phyloP scores from a whole-genome alignment of 2,329 filamentous ascomycete species.

The Exophiala dermatitidis region DNA sequence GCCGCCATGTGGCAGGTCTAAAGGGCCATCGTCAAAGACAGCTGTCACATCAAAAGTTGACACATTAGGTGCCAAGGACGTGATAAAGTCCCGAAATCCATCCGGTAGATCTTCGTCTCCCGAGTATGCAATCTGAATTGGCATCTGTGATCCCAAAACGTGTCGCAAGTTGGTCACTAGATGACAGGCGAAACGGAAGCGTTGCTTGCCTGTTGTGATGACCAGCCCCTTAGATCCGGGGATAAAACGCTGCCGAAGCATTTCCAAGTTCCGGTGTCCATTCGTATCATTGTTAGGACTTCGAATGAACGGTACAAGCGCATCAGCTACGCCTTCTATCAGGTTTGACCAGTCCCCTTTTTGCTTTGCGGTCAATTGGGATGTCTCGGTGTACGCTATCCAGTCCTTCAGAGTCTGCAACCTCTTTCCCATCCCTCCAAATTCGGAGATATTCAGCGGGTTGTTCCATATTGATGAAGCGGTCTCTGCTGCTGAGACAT shows the following conservation, averaged over 20 bases:
- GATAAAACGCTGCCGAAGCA: conserved; percentile 1
- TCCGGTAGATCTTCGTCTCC: conserved; percentile 18
- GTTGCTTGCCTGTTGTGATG: conserved; percentile 13
- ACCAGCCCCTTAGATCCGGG: conserved; percentile 13
- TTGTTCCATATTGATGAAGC: background rate
- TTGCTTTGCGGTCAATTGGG: background rate
- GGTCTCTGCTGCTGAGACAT: conserved; percentile 2
- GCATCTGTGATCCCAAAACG: conserved; percentile 18
- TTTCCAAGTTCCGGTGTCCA: background rate
- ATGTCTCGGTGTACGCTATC: conserved; percentile 1
- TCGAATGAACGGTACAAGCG: conserved; percentile 5
- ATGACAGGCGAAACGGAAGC: conserved; percentile 20
- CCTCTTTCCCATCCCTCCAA: conserved; percentile 7
- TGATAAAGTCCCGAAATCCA: conserved; percentile 6
- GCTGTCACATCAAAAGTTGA: conserved; percentile 16
- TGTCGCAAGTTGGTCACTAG: conserved; percentile 20
- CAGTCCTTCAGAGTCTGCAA: conserved; percentile 4
- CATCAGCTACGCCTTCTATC: conserved; percentile 3
- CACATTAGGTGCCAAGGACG: conserved; percentile 11
- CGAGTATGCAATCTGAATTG: conserved; percentile 25
- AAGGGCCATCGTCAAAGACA: conserved; percentile 15
- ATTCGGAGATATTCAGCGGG: conserved; percentile 5
- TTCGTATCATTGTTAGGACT: background rate
- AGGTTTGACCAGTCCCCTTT: conserved; percentile 2
- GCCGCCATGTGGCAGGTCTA: conserved; percentile 14